A percentile compares a stretch with the other conserved stretches of the same genome.
Evolutionary conservation across 2,329 filamentous ascomycete species (phyloP).

Genomic region (Ceratocystis diversiconidia): DNA sequence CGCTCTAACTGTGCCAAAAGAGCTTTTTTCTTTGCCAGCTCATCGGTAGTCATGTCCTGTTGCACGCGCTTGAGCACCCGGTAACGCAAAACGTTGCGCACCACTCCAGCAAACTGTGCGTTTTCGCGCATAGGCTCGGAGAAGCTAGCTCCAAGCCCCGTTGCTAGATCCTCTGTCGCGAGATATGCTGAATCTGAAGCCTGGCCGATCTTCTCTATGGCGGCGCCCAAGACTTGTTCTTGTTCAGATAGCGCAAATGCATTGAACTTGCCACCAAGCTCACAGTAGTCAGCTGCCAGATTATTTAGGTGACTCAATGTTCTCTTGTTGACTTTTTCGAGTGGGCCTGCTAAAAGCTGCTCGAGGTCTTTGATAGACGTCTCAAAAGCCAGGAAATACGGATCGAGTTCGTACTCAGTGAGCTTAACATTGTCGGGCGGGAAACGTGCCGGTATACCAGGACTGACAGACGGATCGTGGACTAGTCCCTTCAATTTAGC

Average conservation of each 20-base stretch:
- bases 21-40: conserved; percentile 71
- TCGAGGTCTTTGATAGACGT: conserved; percentile 85
- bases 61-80: conserved; percentile 87
- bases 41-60: conserved; percentile 92
- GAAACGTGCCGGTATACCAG: conserved; percentile 42
- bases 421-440: conserved; percentile 63
- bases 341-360: conserved; percentile 71
- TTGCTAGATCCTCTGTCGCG: conserved; percentile 80
- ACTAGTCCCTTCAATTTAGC: conserved; percentile 52
- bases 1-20: conserved; percentile 80
- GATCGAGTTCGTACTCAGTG: conserved; percentile 81
- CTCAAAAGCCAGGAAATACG: conserved; percentile 91
- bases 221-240: conserved; percentile 72
- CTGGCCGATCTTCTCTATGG: conserved; percentile 88
- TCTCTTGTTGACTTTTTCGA: conserved; percentile 91
- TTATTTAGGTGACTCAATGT: conserved; percentile 74
- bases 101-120: conserved; percentile 90
- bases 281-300: conserved; percentile 74
- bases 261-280: conserved; percentile 91
- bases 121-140: conserved; percentile 97
- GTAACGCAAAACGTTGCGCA: conserved; percentile 76
- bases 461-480: conserved; percentile 23
- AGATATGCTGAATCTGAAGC: conserved; percentile 94
- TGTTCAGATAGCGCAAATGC: conserved; percentile 92
- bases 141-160: conserved; percentile 79